Base-by-base conservation (phyloP, 352 stramenopile species). In the Globisporangium echinulatum region DNA sequence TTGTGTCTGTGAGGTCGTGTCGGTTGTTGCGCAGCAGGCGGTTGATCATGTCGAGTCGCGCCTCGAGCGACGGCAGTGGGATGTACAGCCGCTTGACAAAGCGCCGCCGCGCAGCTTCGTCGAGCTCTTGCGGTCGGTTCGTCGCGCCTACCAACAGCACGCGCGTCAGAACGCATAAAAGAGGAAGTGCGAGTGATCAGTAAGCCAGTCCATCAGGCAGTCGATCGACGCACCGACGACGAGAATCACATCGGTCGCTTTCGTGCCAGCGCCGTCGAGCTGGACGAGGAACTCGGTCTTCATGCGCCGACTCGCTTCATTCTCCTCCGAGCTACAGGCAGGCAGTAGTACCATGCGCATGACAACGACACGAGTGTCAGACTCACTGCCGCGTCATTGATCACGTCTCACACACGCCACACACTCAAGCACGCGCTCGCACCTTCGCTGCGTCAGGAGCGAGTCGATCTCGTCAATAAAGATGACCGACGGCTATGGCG, bases 391-490 rank as follows among this genome's bases (percentile, higher is more conserved):
- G 7, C 43, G 15, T 43, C 8, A 33, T 33, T 15, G 19, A 42
- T 53, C n/a, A 10, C 2, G 1, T 9, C 36, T 19, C 33, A 36
- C 7, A 33, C 25, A 33, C 25, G 25, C 25, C 25, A 33, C 25
- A 33, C 39, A 52, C 3, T 42, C 2, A 37, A n/a, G 54, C 36
- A 53, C 17, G 14, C 33, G 11, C 19, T 42, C 36, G 10, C 15
- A 89, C 73, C 90, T 98, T 65, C 97, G 75, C 73, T 98, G 88
- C 1, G 90, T 98, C 38, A 99, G 77, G 17, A 99, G 75, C 3
- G 96, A 99, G 75, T 99, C 98, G 62, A 99, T 98, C 77, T 99
- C 97, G 70, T 99, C 97, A 52, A 99, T 98, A 67, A 99, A 99
- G 51, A 99, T 97, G 2, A 99, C 95, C 0, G 93, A 93, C 8